A percentile compares a stretch with the other conserved stretches of the same genome.
Conservation (phyloP, 192 early-diverging fungal species). For the Pilobolus umbonatus region DNA sequence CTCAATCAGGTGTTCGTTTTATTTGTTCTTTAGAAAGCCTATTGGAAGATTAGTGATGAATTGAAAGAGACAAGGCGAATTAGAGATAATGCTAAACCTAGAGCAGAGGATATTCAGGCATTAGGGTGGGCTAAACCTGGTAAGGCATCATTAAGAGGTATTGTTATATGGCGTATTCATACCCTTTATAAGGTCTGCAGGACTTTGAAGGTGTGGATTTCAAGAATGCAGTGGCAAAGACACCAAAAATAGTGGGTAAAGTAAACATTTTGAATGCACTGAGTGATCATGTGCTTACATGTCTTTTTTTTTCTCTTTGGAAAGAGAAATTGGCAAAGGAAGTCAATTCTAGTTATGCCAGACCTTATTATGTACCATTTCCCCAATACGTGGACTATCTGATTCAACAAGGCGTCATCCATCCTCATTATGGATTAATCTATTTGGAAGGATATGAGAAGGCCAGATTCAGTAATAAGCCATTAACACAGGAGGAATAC, state of each 20-base stretch:
- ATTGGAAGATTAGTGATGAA: constrained; percentile 38
- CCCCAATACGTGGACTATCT: constrained; percentile 51
- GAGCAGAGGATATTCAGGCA: constrained; percentile 38
- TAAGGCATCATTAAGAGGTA: not conserved
- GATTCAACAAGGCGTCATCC: constrained; percentile 39
- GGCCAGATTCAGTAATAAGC: constrained; percentile 44
- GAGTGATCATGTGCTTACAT: not conserved
- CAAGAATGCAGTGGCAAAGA: constrained; percentile 49
- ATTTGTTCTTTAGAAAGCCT: constrained; percentile 34
- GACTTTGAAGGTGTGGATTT: constrained; percentile 46
- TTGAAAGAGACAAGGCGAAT: constrained; percentile 36
- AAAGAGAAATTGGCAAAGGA: constrained; percentile 45
- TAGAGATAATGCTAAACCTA: constrained; percentile 37
- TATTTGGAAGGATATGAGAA: constrained; percentile 55
- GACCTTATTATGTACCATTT: constrained; percentile 46
- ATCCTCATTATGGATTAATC: constrained; percentile 39
- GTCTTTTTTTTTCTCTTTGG: not conserved
- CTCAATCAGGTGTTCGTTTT: not conserved
- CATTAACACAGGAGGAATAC: constrained; percentile 42
- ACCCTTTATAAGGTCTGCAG: constrained; percentile 15
- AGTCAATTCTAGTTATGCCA: constrained; percentile 28
- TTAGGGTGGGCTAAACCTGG: constrained; percentile 53
- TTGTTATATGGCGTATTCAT: too few species aligned
- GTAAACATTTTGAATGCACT: not conserved
- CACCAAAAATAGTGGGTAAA: constrained; percentile 49